Evolutionary conservation across 345 rosid species (phyloP).

Genomic region (Pelargonium nanum): DNA sequence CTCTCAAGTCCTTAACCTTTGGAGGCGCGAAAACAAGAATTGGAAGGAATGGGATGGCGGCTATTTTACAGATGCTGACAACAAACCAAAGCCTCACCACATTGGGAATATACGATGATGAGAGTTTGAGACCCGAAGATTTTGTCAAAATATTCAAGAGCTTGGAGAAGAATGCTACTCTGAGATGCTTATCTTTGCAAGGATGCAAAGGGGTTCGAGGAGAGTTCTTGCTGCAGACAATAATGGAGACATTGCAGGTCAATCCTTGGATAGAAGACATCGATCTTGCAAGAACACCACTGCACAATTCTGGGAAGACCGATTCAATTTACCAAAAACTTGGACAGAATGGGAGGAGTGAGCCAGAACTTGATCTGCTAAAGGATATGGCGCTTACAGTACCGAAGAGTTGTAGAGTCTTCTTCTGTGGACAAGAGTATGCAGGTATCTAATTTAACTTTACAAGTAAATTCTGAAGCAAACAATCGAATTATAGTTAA

Average conservation of each 20-base stretch:
- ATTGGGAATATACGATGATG: constrained; percentile 61
- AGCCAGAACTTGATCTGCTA: constrained; percentile 49
- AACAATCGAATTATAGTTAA: not conserved
- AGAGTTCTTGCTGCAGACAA: constrained; percentile 48
- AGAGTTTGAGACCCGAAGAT: constrained; percentile 67
- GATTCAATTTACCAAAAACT: constrained; percentile 62
- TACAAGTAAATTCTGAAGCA: not conserved
- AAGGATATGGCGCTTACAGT: constrained; percentile 81
- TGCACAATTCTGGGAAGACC: constrained; percentile 60
- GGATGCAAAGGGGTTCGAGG: constrained; percentile 86
- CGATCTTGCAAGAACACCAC: constrained; percentile 69
- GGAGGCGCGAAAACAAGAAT: constrained; percentile 64
- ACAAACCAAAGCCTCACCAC: constrained; percentile 57
- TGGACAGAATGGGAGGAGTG: constrained; percentile 53
- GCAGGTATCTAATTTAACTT: constrained; percentile 37
- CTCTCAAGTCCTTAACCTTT: constrained; percentile 50
- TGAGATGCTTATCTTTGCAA: constrained; percentile 63
- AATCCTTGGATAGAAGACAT: constrained; percentile 86
- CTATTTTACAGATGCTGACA: constrained; percentile 65
- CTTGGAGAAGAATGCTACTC: constrained; percentile 62
- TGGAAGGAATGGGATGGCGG: constrained; percentile 69
- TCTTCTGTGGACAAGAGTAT: constrained; percentile 91
- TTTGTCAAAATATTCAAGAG: constrained; percentile 56
- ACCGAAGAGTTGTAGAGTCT: constrained; percentile 73
- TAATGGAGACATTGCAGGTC: constrained; percentile 66